Conservation (phyloP, 2,329 filamentous ascomycete species). For the Camillea tinctor region DNA sequence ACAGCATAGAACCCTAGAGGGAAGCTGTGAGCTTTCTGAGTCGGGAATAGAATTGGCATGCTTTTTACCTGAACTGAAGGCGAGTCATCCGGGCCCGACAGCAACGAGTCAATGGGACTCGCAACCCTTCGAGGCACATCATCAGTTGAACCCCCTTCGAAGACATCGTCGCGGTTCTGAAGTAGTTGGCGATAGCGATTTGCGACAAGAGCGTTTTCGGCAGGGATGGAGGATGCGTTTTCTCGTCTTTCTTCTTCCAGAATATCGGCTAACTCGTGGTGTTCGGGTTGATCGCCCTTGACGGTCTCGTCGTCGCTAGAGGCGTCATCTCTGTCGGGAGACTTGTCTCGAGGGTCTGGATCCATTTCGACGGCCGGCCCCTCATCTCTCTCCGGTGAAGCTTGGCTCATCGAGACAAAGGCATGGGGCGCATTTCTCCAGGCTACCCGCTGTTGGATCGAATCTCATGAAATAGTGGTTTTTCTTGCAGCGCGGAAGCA, state of each 20-base stretch:
- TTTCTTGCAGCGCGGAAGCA: not conserved
- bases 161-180: conserved; percentile 44
- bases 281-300: conserved; percentile 34
- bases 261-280: conserved; percentile 36
- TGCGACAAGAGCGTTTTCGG: conserved; percentile 36
- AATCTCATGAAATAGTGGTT: not conserved
- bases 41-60: not conserved
- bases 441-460: not conserved
- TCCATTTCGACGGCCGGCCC: conserved; percentile 33
- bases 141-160: conserved; percentile 55
- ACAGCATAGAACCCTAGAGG: conserved; percentile 57
- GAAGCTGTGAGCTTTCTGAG: conserved; percentile 28
- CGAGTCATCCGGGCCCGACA: conserved; percentile 79
- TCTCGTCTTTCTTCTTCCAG: conserved; percentile 36
- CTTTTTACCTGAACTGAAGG: conserved; percentile 73
- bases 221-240: conserved; percentile 20
- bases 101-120: conserved; percentile 67
- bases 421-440: conserved; percentile 29
- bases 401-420: conserved; percentile 29
- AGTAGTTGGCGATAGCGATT: conserved; percentile 47
- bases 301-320: conserved; percentile 45
- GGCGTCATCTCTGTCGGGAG: conserved; percentile 38
- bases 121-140: conserved; percentile 53
- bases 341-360: conserved; percentile 45
- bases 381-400: conserved; percentile 40